Evolutionary conservation across 768 basidiomycete genomes (phyloP).

Genomic region (Termitomyces sp.): DNA sequence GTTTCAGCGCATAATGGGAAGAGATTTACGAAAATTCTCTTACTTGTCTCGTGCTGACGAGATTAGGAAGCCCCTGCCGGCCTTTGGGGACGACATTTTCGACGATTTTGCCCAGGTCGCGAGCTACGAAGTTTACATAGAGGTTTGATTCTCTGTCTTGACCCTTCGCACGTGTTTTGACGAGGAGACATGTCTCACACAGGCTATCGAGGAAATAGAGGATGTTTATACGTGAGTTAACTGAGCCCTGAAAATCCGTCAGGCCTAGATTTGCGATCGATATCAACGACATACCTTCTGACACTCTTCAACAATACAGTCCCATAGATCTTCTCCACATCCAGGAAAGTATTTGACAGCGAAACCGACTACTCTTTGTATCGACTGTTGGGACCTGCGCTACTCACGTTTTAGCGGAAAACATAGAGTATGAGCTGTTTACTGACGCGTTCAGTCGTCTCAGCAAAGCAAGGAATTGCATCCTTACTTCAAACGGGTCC

Average conservation of each 20-base stretch:
- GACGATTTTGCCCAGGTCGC: constrained; percentile 77
- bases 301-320: constrained; percentile 87
- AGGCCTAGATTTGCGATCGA: no score
- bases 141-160: constrained; percentile 41
- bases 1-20: neutral
- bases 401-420: constrained; percentile 19
- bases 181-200: constrained; percentile 71
- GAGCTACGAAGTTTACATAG: constrained; percentile 72
- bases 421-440: neutral
- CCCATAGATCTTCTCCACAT: constrained; percentile 92
- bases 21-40: constrained; percentile 9
- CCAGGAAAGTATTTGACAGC: constrained; percentile 79
- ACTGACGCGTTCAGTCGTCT: constrained; percentile 63
- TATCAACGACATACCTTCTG: constrained; percentile 54
- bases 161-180: constrained; percentile 50
- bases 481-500: constrained; percentile 70
- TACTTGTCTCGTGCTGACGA: constrained; percentile 85
- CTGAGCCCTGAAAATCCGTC: constrained; percentile 56
- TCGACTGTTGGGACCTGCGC: constrained; percentile 76
- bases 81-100: constrained; percentile 85
- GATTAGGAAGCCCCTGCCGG: constrained; percentile 83
- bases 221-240: constrained; percentile 92
- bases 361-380: constrained; percentile 81
- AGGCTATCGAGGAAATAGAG: constrained; percentile 87
- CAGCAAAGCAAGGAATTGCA: constrained; percentile 64